A percentile compares a stretch with the other conserved stretches of the same genome.
phyloP scores from a whole-genome alignment of 305 asterid species.

The Ruellia speciosa region DNA sequence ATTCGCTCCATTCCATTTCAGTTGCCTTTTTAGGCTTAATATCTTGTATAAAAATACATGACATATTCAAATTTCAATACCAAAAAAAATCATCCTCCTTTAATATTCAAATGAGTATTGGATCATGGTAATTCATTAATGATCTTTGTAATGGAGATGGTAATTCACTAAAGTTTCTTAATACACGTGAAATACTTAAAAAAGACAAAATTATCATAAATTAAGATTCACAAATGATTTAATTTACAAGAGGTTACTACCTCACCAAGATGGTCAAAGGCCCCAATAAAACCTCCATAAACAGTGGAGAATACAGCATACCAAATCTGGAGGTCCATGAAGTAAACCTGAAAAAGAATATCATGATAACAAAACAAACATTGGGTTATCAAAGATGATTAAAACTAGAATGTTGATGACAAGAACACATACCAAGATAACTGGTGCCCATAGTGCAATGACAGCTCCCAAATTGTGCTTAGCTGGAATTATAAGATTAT shows the following conservation, averaged over 20 bases:
- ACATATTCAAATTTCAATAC: too few species aligned
- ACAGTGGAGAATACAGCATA: conserved; percentile 81
- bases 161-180: too few species aligned
- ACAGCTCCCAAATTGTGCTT: conserved; percentile 64
- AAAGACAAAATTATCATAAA: too few species aligned
- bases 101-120: too few species aligned
- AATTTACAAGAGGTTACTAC: conserved; percentile 29
- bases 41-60: too few species aligned
- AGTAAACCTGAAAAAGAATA: conserved; percentile 64
- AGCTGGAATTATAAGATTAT: conserved; percentile 47
- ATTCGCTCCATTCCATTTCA: too few species aligned
- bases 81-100: too few species aligned
- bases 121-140: too few species aligned
- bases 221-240: too few species aligned
- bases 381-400: neutral
- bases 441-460: conserved; percentile 75
- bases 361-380: conserved; percentile 15
- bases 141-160: too few species aligned
- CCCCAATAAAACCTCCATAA: conserved; percentile 90
- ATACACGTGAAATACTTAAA: too few species aligned
- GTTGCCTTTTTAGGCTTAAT: too few species aligned
- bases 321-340: conserved; percentile 97
- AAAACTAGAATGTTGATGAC: conserved; percentile 6
- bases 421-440: conserved; percentile 49
- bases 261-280: conserved; percentile 96